A percentile compares a stretch with the other conserved stretches of the same genome.
Conservation (phyloP, 768 basidiomycete species). For the Tricholoma flavovirens region DNA sequence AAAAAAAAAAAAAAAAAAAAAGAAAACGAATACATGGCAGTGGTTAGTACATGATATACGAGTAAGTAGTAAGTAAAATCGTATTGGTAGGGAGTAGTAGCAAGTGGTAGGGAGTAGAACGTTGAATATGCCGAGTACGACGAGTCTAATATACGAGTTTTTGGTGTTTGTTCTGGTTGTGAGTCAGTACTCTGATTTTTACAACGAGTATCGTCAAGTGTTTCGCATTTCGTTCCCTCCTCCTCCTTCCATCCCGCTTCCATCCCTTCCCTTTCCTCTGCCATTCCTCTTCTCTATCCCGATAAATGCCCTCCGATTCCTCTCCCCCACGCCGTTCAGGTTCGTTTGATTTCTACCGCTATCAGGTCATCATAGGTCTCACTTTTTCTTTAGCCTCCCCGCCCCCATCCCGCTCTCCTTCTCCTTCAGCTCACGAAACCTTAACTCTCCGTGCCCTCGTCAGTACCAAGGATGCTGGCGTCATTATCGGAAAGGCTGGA, state of each 20-base stretch:
- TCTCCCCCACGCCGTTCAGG: slow-evolving; percentile 51
- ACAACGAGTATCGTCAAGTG: slow-evolving; percentile 3
- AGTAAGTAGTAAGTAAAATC: no score
- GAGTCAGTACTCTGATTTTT: background rate
- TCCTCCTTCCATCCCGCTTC: slow-evolving; percentile 25
- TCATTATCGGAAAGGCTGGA: slow-evolving; percentile 95
- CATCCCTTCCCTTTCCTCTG: slow-evolving; percentile 23
- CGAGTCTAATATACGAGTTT: no score
- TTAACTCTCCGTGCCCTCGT: slow-evolving; percentile 93
- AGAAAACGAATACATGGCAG: no score
- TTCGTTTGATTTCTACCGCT: slow-evolving; percentile 19
- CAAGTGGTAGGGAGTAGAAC: no score
- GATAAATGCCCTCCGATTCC: slow-evolving; percentile 63
- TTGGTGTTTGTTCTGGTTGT: background rate
- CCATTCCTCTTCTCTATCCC: slow-evolving; percentile 26
- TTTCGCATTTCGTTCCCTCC: slow-evolving; percentile 7
- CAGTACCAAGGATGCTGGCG: slow-evolving; percentile 93
- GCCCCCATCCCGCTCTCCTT: slow-evolving; percentile 67
- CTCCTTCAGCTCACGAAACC: slow-evolving; percentile 64
- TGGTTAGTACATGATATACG: no score
- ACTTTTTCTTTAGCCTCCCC: slow-evolving; percentile 40
- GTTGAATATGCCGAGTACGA: no score
- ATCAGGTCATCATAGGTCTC: background rate
- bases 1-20: no score
- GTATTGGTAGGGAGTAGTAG: no score